phyloP scores from a whole-genome alignment of 768 basidiomycete genomes.

The Trametes gibbosa region DNA sequence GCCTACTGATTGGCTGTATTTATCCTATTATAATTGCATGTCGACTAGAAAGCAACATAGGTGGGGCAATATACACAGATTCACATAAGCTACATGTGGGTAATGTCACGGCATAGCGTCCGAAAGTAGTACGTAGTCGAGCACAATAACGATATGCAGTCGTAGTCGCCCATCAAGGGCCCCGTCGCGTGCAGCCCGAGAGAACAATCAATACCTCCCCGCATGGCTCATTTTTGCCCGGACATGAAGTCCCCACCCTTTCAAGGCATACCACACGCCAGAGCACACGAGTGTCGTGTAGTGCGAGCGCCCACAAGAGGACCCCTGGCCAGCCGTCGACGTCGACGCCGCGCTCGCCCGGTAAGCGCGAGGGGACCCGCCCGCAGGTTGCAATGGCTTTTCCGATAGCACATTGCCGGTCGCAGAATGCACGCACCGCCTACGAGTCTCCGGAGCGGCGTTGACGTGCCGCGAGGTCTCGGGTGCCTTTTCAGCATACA shows the following conservation, averaged over 20 bases:
- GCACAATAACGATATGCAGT: constrained; percentile 1
- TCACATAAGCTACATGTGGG: constrained; percentile 11
- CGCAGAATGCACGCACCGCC: not conserved
- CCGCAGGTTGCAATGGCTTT: not conserved
- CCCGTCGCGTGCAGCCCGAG: not conserved
- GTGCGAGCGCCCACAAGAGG: constrained; percentile 8
- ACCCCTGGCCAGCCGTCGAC: constrained; percentile 7
- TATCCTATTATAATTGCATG: not conserved
- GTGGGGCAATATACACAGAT: not conserved
- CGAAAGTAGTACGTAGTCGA: not conserved
- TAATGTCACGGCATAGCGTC: constrained; percentile 10
- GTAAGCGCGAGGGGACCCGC: not conserved
- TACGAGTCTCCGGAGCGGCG: not conserved
- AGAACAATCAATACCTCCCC: constrained; percentile 4
- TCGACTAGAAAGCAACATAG: not conserved
- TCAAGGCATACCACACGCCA: constrained; percentile 16
- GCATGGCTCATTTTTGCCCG: constrained; percentile 16
- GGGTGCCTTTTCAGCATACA: constrained; percentile 1
- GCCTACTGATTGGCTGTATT: constrained; percentile 9
- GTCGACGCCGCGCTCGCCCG: constrained; percentile 10
- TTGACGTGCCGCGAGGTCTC: constrained; percentile 1
- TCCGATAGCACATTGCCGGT: not conserved
- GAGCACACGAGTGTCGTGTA: constrained; percentile 3
- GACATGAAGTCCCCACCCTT: constrained; percentile 15
- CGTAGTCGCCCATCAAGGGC: constrained; percentile 8